These are phyloP conservation scores for Potentilla sterilis DNA, from an alignment of 306 rosid species.

Conservation along the genomic window DNA sequence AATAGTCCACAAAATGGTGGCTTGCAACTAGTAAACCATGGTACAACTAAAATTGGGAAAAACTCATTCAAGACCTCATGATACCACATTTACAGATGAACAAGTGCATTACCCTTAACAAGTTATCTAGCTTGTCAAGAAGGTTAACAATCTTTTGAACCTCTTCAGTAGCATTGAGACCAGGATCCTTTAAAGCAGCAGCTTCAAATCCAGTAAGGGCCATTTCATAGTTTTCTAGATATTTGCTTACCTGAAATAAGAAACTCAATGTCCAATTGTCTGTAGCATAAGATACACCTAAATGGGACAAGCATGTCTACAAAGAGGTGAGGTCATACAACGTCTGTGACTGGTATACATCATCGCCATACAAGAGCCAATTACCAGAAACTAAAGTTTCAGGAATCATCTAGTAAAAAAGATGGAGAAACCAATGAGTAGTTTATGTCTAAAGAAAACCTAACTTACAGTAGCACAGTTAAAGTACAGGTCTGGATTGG, in stretches of 20 bases:
- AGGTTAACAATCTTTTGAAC: conserved; percentile 77
- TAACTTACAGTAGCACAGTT: conserved; percentile 81
- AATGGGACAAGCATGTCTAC: background rate
- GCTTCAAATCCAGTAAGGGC: conserved; percentile 96
- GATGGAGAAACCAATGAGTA: background rate
- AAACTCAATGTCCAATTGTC: background rate
- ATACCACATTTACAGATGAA: conserved; percentile 17
- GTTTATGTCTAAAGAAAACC: background rate
- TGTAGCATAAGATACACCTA: background rate
- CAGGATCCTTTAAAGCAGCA: conserved; percentile 93
- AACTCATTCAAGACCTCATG: background rate
- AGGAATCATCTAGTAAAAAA: background rate
- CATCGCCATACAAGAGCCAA: background rate
- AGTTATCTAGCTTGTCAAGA: conserved; percentile 76
- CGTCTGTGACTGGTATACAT: background rate
- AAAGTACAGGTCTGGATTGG: conserved; percentile 84
- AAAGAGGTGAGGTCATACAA: background rate
- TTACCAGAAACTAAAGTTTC: background rate
- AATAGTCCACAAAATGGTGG: conserved; percentile 8
- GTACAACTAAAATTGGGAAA: background rate
- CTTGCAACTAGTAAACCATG: background rate
- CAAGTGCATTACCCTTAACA: conserved; percentile 61
- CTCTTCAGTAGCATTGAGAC: conserved; percentile 75
- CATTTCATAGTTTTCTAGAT: conserved; percentile 87
- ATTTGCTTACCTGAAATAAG: conserved; percentile 64